Evolutionary conservation across 2,329 filamentous ascomycete species (phyloP).

Genomic region (Scytalidium lignicola): DNA sequence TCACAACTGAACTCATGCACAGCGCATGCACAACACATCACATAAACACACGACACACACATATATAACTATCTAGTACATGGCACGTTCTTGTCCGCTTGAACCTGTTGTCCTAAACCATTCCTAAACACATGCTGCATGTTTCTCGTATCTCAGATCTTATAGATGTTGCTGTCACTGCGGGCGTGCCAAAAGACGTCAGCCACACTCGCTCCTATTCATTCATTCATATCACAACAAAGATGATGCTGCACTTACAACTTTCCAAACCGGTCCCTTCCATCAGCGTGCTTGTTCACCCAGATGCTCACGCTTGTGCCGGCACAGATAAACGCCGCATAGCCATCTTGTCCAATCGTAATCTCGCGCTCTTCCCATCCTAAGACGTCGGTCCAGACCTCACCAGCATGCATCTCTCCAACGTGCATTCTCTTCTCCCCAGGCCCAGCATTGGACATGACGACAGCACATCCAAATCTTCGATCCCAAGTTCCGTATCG

Average conservation of each 20-base stretch:
- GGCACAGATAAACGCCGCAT: conserved; percentile 50
- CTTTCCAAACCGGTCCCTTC: conserved; percentile 38
- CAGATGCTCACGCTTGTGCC: conserved; percentile 55
- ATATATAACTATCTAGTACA: too few relatives aligned
- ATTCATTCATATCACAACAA: background rate
- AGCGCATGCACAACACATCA: too few relatives aligned
- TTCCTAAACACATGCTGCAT: too few relatives aligned
- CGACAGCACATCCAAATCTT: conserved; percentile 47
- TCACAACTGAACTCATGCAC: too few relatives aligned
- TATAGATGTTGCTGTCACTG: conserved; percentile 24
- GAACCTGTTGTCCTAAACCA: too few relatives aligned
- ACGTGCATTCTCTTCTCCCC: conserved; percentile 56
- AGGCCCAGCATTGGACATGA: conserved; percentile 48
- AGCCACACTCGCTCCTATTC: conserved; percentile 2
- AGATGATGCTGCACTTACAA: conserved; percentile 24
- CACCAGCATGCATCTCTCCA: conserved; percentile 50
- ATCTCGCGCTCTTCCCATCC: conserved; percentile 50
- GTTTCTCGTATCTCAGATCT: background rate
- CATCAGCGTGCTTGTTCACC: conserved; percentile 51
- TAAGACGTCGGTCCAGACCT: conserved; percentile 60
- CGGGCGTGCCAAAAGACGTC: conserved; percentile 2
- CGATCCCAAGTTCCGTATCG: conserved; percentile 44
- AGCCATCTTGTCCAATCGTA: conserved; percentile 53
- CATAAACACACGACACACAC: too few relatives aligned
- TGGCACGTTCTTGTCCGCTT: too few relatives aligned